Base-by-base conservation (phyloP, 768 basidiomycete species). In the Auriscalpium vulgare region DNA sequence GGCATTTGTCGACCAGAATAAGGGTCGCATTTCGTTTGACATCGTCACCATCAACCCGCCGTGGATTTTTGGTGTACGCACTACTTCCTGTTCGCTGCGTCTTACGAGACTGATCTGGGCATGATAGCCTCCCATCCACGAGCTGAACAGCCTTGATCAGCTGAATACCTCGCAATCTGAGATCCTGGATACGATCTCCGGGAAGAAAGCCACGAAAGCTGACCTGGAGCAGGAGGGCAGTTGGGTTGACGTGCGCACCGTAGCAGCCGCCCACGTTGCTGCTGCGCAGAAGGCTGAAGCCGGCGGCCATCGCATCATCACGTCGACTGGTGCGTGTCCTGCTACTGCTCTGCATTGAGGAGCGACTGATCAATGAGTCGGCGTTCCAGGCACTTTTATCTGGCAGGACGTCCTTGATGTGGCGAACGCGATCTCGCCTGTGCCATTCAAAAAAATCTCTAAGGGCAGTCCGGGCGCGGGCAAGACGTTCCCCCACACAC, bases 31-130 rank as follows among this genome's bases (percentile, higher is more conserved):
- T 47, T 55, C 62, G 1, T 72, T 61, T 59, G 74, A 74, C 47
- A 40, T 76, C 35, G 65, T 68, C 7, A 67, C 67, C 1, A 53
- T 74, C 52, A 62, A 63, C 55, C 73, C 74, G n/a, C 71, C 73
- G 34, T 70, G 58, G 46, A 17, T 47, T 13, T 47, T 47, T 8
- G 47, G 47, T 13, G 47, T 47, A 47, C 3, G 47, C 11, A 29
- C 29, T 23, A 3, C 11, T 47, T 29, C 47, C 14, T 16, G 21
- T 47, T 29, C 29, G 47, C 47, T 19, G 3, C 11, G 11, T 17
- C n/a, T 47, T 29, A 23, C 21, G 47, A 11, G n/a, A 17, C 47
- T 29, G 17, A 17, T 4, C 23, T 17, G 3, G 11, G 4, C 47
- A 13, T 47, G 17, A 37, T 36, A 55, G 54, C 54, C 54, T 34